A percentile compares a stretch with the other conserved stretches of the same genome.
phyloP scores from a whole-genome alignment of 768 basidiomycete species.

The Suillus sp. region DNA sequence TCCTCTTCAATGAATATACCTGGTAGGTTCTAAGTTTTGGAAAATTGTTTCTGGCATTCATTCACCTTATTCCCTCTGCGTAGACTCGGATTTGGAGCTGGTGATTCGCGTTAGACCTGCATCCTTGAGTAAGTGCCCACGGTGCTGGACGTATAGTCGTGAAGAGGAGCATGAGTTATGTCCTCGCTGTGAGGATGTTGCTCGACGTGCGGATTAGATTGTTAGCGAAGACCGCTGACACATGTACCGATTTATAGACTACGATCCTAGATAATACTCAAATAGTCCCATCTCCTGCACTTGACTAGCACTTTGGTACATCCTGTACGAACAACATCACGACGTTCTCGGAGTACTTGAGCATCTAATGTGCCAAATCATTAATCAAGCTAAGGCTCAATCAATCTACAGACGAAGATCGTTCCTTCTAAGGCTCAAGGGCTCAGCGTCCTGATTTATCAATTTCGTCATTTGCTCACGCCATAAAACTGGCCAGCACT shows the following conservation, averaged over 20 bases:
- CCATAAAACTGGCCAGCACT: neutral
- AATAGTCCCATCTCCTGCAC: neutral
- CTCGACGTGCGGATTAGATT: slow-evolving; percentile 9
- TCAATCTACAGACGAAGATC: no score
- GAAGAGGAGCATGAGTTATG: slow-evolving; percentile 57
- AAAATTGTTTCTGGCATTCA: slow-evolving; percentile 4
- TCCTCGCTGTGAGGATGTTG: slow-evolving; percentile 52
- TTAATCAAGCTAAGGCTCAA: no score
- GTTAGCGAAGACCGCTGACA: no score
- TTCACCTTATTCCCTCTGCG: neutral
- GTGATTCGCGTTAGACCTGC: slow-evolving; percentile 65
- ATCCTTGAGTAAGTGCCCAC: slow-evolving; percentile 71
- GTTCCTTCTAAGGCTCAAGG: no score
- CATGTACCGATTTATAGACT: neutral
- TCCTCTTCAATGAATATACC: slow-evolving; percentile 43
- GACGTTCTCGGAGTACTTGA: neutral
- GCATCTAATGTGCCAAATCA: neutral
- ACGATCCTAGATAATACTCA: neutral
- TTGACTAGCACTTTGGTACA: neutral
- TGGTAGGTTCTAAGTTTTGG: slow-evolving; percentile 38
- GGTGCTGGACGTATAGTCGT: slow-evolving; percentile 86
- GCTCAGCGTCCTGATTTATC: no score
- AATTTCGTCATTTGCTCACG: neutral
- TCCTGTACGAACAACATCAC: neutral
- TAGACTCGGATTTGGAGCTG: slow-evolving; percentile 27